These are phyloP conservation scores for Pseudocercospora pini-densiflorae DNA, from an alignment of 2,329 filamentous ascomycete species.

Conservation along the genomic window DNA sequence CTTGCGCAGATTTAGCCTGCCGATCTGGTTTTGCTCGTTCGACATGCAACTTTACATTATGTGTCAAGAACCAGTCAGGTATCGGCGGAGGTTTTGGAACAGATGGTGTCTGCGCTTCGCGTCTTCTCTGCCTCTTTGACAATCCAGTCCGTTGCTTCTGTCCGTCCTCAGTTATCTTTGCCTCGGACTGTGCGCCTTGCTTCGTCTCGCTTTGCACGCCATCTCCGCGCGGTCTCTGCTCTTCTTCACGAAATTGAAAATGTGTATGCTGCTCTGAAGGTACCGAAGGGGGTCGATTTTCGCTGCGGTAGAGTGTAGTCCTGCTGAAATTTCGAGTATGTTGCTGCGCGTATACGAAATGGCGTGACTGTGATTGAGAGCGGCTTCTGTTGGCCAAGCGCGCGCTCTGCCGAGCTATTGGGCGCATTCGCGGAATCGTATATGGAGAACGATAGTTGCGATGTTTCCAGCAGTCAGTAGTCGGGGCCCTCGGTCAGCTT, in stretches of 20 bases:
- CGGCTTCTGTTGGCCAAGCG: conserved; percentile 35
- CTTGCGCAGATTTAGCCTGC: conserved; percentile 24
- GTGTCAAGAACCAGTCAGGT: conserved; percentile 44
- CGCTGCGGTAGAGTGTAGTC: conserved; percentile 23
- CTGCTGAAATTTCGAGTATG: conserved; percentile 32
- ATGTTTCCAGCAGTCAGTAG: background rate
- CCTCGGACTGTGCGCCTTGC: background rate
- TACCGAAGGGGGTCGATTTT: conserved; percentile 27
- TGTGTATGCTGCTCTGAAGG: conserved; percentile 27
- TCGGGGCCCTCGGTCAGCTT: background rate
- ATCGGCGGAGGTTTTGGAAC: conserved; percentile 39
- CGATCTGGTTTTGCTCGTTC: conserved; percentile 22
- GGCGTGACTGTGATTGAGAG: conserved; percentile 22
- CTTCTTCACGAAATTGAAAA: conserved; percentile 28
- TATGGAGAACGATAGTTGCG: background rate
- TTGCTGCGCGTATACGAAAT: conserved; percentile 9
- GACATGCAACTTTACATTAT: conserved; percentile 40
- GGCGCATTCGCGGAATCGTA: conserved; percentile 33
- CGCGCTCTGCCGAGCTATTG: conserved; percentile 38
- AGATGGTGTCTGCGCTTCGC: conserved; percentile 17
- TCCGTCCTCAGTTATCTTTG: conserved; percentile 16
- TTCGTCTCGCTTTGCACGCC: conserved; percentile 15
- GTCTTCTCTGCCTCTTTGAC: conserved; percentile 27
- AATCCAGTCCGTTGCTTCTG: conserved; percentile 25
- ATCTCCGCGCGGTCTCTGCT: conserved; percentile 25